Base-by-base conservation (phyloP, 2,329 filamentous ascomycete species). In the Pseudogymnoascus sp. region DNA sequence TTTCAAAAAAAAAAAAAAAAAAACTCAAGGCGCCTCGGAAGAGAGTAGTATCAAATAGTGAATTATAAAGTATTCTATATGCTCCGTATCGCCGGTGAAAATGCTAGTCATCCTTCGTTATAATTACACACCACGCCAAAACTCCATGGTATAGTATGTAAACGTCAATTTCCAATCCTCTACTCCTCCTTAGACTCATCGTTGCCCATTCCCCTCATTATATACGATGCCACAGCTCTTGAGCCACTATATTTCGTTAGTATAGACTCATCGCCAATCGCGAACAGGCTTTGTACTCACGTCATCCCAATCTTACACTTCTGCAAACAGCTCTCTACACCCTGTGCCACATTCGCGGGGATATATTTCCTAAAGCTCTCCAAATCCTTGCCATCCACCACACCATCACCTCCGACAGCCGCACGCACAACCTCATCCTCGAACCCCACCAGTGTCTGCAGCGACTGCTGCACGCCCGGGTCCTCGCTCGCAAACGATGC, bases 311-410 rank as follows among this genome's bases (percentile, higher is more conserved):
- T 72, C 32, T 68, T 67, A 67, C 77, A 79, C 65, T 70, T 75
- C 43, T 68, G 65, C 66, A 79, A 66, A 64, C 77, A 80, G 32
- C 66, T 67, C 60, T 79, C 75, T n/a, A 78, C 71, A 61, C 75
- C 76, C 62, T 73, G 67, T 6, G 76, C 77, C 30, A 79, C 66
- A 62, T 78, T 78, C 5, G 68, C 68, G 1, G 77, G 77, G 60
- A 73, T 69, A 38, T 65, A 43, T 7, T 50, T 60, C 54, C 64
- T 65, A 62, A 72, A 72, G 25, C 64, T 62, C 60, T 73, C 71
- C 39, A 74, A 65, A 65, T 74, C 69, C 39, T 61, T 65, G n/a
- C 71, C 72, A 35, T 67, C 59, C n/a, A 67, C 20, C 7, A 66
- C 63, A 16, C 71, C 62, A 30, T 65, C 68, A 32, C 67, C 66